Evolutionary conservation across 208 protist species (phyloP).

Genomic region (Phytomonas sp.): DNA sequence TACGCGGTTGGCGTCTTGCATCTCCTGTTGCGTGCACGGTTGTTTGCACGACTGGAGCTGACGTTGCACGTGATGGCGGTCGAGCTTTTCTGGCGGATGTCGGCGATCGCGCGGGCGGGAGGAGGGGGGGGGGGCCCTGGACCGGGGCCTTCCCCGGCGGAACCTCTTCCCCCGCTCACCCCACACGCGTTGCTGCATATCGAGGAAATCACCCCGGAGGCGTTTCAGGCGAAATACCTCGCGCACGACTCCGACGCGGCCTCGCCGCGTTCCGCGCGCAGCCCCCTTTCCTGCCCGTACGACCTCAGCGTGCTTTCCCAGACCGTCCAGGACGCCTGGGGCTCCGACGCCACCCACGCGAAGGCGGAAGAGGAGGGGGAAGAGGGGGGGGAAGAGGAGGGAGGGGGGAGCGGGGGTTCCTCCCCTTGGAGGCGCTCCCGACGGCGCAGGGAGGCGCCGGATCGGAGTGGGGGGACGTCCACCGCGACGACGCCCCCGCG

Average conservation of each 20-base stretch:
- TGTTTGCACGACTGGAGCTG: constrained; percentile 63
- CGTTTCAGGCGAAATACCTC: constrained; percentile 45
- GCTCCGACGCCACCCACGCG: too few species aligned
- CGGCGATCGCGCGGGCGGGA: constrained; percentile 14
- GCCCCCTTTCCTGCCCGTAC: constrained; percentile 17
- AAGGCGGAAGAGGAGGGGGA: too few species aligned
- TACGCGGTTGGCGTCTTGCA: constrained; percentile 61
- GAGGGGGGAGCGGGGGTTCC: too few species aligned
- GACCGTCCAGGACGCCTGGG: constrained; percentile 20
- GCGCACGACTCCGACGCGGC: constrained; percentile 15
- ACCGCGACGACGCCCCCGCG: too few species aligned
- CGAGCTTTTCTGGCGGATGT: constrained; percentile 21
- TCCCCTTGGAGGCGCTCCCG: not conserved
- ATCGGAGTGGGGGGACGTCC: too few species aligned
- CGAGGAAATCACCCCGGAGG: constrained; percentile 35
- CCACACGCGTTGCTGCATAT: constrained; percentile 44
- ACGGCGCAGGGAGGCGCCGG: not conserved
- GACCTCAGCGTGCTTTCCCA: constrained; percentile 27
- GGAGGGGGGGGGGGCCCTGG: not conserved
- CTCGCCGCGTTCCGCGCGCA: not conserved
- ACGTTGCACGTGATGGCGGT: constrained; percentile 70
- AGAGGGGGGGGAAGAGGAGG: not conserved
- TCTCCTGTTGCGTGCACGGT: constrained; percentile 35
- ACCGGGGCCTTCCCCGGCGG: not conserved
- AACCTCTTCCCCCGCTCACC: constrained; percentile 21